These are phyloP conservation scores for Apiotrichum laibachii DNA, from an alignment of 1,284 basidiomycete genomes.

Conservation along the genomic window DNA sequence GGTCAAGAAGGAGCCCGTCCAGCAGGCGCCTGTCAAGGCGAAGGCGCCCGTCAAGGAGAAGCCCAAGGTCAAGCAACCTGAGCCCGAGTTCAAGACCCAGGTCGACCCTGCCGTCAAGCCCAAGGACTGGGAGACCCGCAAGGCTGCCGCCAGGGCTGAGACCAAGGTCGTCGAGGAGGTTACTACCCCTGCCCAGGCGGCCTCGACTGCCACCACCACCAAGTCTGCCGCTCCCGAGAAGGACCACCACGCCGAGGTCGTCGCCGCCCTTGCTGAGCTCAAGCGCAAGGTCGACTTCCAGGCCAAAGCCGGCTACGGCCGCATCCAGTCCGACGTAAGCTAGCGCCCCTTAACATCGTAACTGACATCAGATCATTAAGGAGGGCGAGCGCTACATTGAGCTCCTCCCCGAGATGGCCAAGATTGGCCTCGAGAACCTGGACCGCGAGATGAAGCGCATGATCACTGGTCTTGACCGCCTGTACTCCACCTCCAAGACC, in stretches of 20 bases:
- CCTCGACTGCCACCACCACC: neutral
- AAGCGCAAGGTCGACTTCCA: constrained; percentile 34
- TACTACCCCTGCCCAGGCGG: neutral
- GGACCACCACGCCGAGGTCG: constrained; percentile 2
- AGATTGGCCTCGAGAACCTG: constrained; percentile 28
- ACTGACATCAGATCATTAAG: constrained; percentile 13
- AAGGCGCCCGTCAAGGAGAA: constrained; percentile 1
- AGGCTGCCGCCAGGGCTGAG: too few species aligned
- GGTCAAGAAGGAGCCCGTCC: constrained; percentile 8
- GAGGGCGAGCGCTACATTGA: constrained; percentile 18
- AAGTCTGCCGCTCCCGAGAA: neutral
- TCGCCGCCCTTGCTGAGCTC: constrained; percentile 17
- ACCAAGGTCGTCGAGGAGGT: neutral
- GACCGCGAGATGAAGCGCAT: constrained; percentile 41
- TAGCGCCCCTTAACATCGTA: too few species aligned
- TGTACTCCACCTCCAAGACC: constrained; percentile 38
- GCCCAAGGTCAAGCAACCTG: neutral
- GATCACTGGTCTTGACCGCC: constrained; percentile 43
- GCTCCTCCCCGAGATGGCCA: constrained; percentile 26
- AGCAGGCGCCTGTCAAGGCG: constrained; percentile 6
- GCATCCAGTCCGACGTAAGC: constrained; percentile 35
- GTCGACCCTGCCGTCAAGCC: neutral
- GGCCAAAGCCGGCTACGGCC: constrained; percentile 31
- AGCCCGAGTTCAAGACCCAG: constrained; percentile 3
- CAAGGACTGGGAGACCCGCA: neutral